Conservation (phyloP, 1,139 yeast species). For the Debaryomyces psychrophilus region DNA sequence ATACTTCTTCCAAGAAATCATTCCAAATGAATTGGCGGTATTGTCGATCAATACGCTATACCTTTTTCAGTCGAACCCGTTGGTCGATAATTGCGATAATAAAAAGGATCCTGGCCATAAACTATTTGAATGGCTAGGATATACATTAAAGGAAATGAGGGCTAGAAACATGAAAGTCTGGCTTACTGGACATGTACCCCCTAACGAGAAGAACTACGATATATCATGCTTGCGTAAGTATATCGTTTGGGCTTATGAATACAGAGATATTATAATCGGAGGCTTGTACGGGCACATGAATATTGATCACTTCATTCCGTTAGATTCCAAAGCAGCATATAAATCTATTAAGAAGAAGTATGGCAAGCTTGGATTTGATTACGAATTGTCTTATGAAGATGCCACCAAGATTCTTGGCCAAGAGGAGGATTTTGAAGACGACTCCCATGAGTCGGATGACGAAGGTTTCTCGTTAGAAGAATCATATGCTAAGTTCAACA, state of each 20-base stretch:
- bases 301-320: conserved; percentile 78
- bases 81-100: conserved; percentile 77
- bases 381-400: conserved; percentile 14
- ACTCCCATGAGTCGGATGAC: conserved; percentile 12
- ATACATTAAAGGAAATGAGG: conserved; percentile 71
- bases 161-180: conserved; percentile 80
- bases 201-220: conserved; percentile 76
- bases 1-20: conserved; percentile 71
- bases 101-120: conserved; percentile 79
- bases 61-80: conserved; percentile 73
- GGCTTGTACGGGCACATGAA: conserved; percentile 90
- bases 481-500: conserved; percentile 2
- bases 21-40: conserved; percentile 77
- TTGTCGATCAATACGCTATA: conserved; percentile 78
- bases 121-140: conserved; percentile 76
- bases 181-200: conserved; percentile 89
- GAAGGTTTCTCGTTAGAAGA: conserved; percentile 14
- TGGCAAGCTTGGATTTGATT: conserved; percentile 13
- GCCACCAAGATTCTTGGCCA: conserved; percentile 11
- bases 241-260: conserved; percentile 77
- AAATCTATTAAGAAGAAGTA: conserved; percentile 41
- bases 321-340: conserved; percentile 72
- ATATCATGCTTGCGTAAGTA: conserved; percentile 71
- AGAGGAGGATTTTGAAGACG: conserved; percentile 17
- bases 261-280: conserved; percentile 79